Evolutionary conservation across 257 asterid genomes (phyloP).

Genomic region (Vinca minor): DNA sequence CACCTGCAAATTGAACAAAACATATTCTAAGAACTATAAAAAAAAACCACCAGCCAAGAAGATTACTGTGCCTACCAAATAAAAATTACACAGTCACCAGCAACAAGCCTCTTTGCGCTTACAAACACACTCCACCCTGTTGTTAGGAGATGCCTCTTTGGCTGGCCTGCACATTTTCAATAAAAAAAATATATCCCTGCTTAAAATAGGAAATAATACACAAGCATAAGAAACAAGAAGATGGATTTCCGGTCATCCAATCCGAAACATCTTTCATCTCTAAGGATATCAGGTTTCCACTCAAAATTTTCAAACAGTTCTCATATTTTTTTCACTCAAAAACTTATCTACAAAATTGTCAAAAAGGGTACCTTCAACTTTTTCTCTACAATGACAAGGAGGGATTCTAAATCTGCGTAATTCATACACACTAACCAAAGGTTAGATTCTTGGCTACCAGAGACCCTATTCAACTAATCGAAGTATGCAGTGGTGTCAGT

Average conservation of each 20-base stretch:
- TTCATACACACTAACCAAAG: neutral
- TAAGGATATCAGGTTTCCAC: no score
- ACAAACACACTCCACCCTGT: slow-evolving; percentile 98
- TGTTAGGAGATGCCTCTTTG: slow-evolving; percentile 93
- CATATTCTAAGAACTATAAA: neutral
- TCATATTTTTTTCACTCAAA: neutral
- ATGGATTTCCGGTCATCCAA: neutral
- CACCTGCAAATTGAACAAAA: neutral
- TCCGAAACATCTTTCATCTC: neutral
- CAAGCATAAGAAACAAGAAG: neutral
- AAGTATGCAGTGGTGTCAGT: neutral
- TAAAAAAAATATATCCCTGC: neutral
- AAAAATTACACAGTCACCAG: slow-evolving; percentile 94
- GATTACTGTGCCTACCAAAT: slow-evolving; percentile 52
- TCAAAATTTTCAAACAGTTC: neutral
- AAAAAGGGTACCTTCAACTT: neutral
- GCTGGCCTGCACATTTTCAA: slow-evolving; percentile 61
- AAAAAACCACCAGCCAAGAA: no score
- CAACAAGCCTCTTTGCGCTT: slow-evolving; percentile 89
- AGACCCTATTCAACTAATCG: neutral
- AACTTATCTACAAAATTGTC: no score
- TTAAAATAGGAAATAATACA: neutral
- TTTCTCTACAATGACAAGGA: neutral
- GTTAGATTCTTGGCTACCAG: neutral
- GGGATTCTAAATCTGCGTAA: neutral